Conservation (phyloP, 805 yeast species). For the Lachancea nothofagi region DNA sequence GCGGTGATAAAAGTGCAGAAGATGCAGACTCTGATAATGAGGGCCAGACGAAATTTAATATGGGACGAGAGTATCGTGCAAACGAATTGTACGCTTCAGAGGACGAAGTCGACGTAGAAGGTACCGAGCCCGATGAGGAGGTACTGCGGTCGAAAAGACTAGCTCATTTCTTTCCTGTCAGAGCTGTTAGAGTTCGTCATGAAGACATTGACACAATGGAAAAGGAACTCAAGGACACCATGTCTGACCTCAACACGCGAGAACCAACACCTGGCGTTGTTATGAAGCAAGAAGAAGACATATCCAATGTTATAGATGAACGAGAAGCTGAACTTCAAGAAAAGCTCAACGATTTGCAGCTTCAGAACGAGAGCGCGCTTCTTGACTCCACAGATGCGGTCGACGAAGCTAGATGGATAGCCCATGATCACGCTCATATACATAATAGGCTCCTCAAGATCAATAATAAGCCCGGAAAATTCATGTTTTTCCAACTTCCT, state of each 20-base stretch:
- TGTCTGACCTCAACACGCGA: constrained; percentile 22
- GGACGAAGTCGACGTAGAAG: constrained; percentile 16
- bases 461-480: constrained; percentile 32
- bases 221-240: constrained; percentile 26
- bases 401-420: constrained; percentile 34
- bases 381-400: constrained; percentile 32
- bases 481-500: constrained; percentile 38
- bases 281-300: constrained; percentile 1
- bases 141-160: constrained; percentile 23
- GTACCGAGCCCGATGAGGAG: constrained; percentile 25
- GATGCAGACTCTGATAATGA: constrained; percentile 33
- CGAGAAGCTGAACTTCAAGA: constrained; percentile 26
- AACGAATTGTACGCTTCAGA: constrained; percentile 19
- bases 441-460: constrained; percentile 24
- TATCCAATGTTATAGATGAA: constrained; percentile 15
- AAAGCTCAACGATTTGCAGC: constrained; percentile 26
- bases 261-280: constrained; percentile 26
- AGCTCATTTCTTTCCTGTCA: constrained; percentile 54
- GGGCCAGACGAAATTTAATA: constrained; percentile 44
- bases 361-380: constrained; percentile 27
- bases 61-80: constrained; percentile 55
- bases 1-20: constrained; percentile 22
- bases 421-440: constrained; percentile 38
- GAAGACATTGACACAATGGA: constrained; percentile 36
- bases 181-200: constrained; percentile 53